Conservation (phyloP, 2,329 filamentous ascomycete species). For the Aspergillus fumigatus region DNA sequence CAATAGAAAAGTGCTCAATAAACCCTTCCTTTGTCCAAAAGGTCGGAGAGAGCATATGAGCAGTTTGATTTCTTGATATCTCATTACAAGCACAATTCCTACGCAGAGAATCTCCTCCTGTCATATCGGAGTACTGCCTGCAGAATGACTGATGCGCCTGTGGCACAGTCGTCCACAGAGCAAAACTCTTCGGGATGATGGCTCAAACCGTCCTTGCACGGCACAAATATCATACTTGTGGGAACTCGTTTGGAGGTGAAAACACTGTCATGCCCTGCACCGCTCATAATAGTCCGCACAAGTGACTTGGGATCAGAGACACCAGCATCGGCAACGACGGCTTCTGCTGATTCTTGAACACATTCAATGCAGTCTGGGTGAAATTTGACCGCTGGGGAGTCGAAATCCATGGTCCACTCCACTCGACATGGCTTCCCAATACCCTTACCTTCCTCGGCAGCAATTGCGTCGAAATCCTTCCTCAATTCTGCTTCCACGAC, state of each 20-base stretch:
- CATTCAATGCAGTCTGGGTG: conserved; percentile 63
- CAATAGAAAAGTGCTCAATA: background rate
- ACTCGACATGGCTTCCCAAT: conserved; percentile 51
- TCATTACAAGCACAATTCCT: background rate
- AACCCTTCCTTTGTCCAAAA: background rate
- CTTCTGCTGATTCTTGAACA: conserved; percentile 56
- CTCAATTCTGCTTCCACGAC: conserved; percentile 55
- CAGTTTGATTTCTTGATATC: background rate
- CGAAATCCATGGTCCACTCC: conserved; percentile 58
- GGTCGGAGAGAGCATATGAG: background rate
- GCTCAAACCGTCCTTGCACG: conserved; percentile 59
- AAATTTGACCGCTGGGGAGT: conserved; percentile 59
- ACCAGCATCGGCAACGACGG: conserved; percentile 51
- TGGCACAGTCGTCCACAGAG: conserved; percentile 55
- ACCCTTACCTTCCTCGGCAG: conserved; percentile 51
- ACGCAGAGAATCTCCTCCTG: conserved; percentile 37
- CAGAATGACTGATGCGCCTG: conserved; percentile 45
- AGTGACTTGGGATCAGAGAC: conserved; percentile 37
- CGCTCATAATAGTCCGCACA: conserved; percentile 53
- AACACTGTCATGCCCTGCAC: conserved; percentile 64
- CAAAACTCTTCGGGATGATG: conserved; percentile 62
- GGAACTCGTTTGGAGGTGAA: conserved; percentile 57
- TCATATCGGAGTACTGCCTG: conserved; percentile 34
- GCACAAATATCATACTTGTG: conserved; percentile 64
- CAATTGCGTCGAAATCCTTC: conserved; percentile 57